Evolutionary conservation across 768 basidiomycete species (phyloP).

Genomic region (Cubamyces sp.): DNA sequence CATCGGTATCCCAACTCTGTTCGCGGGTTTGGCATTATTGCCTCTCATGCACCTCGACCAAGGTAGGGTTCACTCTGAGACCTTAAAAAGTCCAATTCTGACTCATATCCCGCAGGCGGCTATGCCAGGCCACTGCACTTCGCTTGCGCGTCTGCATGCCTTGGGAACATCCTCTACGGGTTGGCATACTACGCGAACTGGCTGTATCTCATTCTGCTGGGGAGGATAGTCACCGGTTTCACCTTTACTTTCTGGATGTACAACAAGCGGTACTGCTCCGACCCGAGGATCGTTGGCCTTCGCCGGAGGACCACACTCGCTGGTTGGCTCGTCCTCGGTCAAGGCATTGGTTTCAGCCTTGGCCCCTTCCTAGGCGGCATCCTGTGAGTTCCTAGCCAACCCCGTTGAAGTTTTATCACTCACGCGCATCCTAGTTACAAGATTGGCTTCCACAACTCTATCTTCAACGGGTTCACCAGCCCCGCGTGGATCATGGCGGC

Average conservation of each 20-base stretch:
- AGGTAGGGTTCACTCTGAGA: constrained; percentile 41
- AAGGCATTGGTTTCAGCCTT: constrained; percentile 61
- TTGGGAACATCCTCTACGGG: constrained; percentile 64
- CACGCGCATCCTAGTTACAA: constrained; percentile 42
- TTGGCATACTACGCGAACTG: constrained; percentile 60
- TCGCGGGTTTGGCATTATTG: constrained; percentile 61
- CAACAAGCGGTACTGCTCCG: constrained; percentile 69
- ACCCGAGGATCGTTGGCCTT: constrained; percentile 66
- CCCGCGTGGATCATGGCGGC: constrained; percentile 68
- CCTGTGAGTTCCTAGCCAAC: constrained; percentile 37
- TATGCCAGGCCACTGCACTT: constrained; percentile 60
- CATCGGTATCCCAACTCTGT: constrained; percentile 68
- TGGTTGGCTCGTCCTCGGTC: constrained; percentile 64
- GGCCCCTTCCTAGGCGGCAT: constrained; percentile 69
- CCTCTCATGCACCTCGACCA: constrained; percentile 58
- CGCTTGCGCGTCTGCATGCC: constrained; percentile 52
- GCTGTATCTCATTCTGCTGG: constrained; percentile 72
- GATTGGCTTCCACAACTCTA: constrained; percentile 53
- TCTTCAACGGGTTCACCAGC: constrained; percentile 72
- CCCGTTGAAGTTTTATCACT: neutral
- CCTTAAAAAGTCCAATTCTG: neutral
- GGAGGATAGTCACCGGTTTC: constrained; percentile 65
- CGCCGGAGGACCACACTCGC: constrained; percentile 65
- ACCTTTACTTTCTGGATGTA: constrained; percentile 71
- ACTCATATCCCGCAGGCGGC: constrained; percentile 42